These are phyloP conservation scores for Raffaelea deltoideospora DNA, from an alignment of 2,329 filamentous ascomycete species.

Conservation along the genomic window DNA sequence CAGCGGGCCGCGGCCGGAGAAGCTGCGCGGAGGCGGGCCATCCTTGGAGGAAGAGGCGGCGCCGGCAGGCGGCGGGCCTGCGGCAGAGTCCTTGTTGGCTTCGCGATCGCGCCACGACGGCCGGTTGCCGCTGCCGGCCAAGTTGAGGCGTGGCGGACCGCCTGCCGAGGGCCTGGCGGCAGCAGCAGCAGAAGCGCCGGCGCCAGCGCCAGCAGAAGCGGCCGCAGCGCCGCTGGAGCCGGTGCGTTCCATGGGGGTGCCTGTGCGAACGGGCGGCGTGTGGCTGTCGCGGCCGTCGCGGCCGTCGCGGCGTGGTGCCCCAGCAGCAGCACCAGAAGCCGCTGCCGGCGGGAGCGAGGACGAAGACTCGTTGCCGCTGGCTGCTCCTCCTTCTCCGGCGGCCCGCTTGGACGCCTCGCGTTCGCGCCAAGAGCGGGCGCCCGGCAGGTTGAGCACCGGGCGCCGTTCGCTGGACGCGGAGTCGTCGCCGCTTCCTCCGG, in stretches of 20 bases:
- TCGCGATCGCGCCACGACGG: constrained; percentile 46
- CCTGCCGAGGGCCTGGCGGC: constrained; percentile 17
- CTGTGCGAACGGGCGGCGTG: constrained; percentile 16
- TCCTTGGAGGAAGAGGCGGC: constrained; percentile 10
- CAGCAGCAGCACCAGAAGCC: no score
- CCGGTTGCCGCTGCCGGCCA: constrained; percentile 32
- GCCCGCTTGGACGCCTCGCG: constrained; percentile 42
- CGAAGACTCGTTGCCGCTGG: no score
- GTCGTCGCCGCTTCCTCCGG: no score
- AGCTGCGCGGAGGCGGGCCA: constrained; percentile 14
- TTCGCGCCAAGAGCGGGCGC: constrained; percentile 53
- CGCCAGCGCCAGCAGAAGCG: no score
- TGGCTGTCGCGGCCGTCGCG: constrained; percentile 15
- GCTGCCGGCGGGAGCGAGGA: constrained; percentile 9
- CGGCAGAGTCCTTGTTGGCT: constrained; percentile 25
- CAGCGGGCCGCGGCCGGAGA: constrained; percentile 24
- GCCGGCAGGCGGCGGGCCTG: constrained; percentile 3
- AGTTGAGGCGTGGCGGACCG: constrained; percentile 38
- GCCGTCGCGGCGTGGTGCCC: constrained; percentile 12
- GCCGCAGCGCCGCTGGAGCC: constrained; percentile 32
- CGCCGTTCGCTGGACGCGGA: constrained; percentile 35
- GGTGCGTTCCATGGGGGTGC: constrained; percentile 21
- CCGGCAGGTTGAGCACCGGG: constrained; percentile 45
- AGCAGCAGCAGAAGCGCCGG: no score
- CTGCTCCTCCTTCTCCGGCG: no score